Base-by-base conservation (phyloP, 2,329 filamentous ascomycete species). In the Venturia pyrina region DNA sequence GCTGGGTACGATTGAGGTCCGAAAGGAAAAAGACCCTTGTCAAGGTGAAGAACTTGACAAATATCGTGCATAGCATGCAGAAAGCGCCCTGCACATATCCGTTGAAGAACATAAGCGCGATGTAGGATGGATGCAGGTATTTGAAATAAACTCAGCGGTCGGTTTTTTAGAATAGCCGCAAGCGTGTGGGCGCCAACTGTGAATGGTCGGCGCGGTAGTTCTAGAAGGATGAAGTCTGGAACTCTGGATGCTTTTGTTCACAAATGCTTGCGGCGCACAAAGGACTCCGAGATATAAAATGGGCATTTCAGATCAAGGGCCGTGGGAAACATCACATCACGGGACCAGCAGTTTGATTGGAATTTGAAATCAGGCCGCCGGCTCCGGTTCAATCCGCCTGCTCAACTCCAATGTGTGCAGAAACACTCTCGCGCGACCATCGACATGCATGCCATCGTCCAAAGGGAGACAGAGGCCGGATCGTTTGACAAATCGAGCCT, bases 11-110 rank as follows among this genome's bases (percentile, higher is more conserved):
- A 37, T 59, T 37, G 32, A 59, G 46, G 53, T 59, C 53, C 28
- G 37, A n/a, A 56, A 59, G 15, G 53, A 59, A 59, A 37, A 8
- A 59, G 53, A 59, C 53, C 53, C 53, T 37, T 59, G 53, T n/a
- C 53, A 17, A 37, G 32, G 5, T 37, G 53, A 59, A n/a, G 53
- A 19, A 34, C 1, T 59, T 59, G 53, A 59, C 53, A 59, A 59
- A 59, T 59, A 59, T 34, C 50, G 50, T 34, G 50, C 50, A 34
- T 57, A 34, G 50, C 50, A 57, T 57, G 32, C 15, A 37, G 50
- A 57, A 57, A 57, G 50, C 24, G 32, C 50, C 50, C 50, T 57
- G 50, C 50, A n/a, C 17, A 37, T 37, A 34, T 59, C 53, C 15
- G 53, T 15, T 37, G 17, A 19, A 37, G 19, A n/a, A 11, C 32